Base-by-base conservation (phyloP, 768 basidiomycete species). In the Hygrophoropsis aurantiaca region DNA sequence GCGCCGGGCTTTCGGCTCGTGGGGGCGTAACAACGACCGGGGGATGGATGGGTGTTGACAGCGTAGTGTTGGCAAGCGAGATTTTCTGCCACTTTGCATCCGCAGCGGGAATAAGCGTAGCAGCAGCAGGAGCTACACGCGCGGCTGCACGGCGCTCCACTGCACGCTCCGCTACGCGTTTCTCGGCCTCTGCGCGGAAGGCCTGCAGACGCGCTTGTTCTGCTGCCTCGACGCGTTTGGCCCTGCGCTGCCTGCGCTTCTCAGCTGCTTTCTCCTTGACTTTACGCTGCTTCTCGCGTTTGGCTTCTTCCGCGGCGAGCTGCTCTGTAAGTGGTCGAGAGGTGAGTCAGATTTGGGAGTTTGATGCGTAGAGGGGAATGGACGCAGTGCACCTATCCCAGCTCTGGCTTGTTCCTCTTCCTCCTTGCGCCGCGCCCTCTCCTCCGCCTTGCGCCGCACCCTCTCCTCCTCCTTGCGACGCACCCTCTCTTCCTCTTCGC, bases 101-200 rank as follows among this genome's bases (percentile, higher is more conserved):
- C 11, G 49, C 44, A 5, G 59, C 64, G 59, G 49, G 11, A 42
- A 39, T 11, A 7, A 13, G 27, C 27, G 27, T 13, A 13, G 30
- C 46, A 11, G 68, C 65, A 4, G 57, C 47, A 16, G 62, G 57
- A 18, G 75, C 72, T 18, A 36, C 49, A 33, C 58, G 63, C 42
- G 56, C 51, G 26, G 62, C 67, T 7, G 68, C 57, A 4, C 70
- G 67, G 42, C 80, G 79, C 58, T 21, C 21, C 50, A 18, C 69
- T 30, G 48, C 75, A 71, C 43, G 70, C 71, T 66, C 78, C 43
- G 62, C 78, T 1, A 86, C 86, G 49, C 87, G n/a, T n/a, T n/a
- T n/a, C n/a, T n/a, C n/a, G n/a, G n/a, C 86, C n/a, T 84, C 82
- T 56, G 87, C 88, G 32, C 84, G 77, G 54, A 82, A 78, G 11